These are phyloP conservation scores for Lachancea sp. DNA, from an alignment of 805 yeast species.

Conservation along the genomic window DNA sequence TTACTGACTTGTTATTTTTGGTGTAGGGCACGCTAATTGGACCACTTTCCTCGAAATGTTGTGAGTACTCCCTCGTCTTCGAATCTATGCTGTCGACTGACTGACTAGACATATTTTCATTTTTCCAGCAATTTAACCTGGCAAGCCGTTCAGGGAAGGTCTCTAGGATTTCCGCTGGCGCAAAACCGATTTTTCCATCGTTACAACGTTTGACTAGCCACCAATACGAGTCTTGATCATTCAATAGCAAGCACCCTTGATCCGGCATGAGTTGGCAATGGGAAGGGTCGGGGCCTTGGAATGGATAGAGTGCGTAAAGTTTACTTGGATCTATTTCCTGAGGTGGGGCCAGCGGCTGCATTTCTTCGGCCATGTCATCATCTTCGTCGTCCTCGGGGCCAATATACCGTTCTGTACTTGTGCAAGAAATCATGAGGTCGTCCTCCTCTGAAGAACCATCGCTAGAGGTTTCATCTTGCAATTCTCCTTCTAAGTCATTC, in stretches of 20 bases:
- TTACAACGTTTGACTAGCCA: slow-evolving; percentile 68
- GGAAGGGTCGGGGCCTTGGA: slow-evolving; percentile 87
- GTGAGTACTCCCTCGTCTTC: background rate
- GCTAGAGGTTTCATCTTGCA: background rate
- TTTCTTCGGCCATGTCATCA: slow-evolving; percentile 37
- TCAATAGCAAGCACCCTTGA: slow-evolving; percentile 73
- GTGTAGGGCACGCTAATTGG: slow-evolving; percentile 10
- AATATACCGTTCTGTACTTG: background rate
- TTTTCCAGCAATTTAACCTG: slow-evolving; percentile 83
- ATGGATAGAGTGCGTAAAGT: slow-evolving; percentile 80
- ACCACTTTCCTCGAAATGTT: background rate
- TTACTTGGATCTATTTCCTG: slow-evolving; percentile 75
- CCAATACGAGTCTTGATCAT: slow-evolving; percentile 94
- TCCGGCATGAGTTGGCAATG: slow-evolving; percentile 77
- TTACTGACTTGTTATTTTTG: slow-evolving; percentile 28
- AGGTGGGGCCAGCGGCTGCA: slow-evolving; percentile 52
- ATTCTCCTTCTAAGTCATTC: background rate
- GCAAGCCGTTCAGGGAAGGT: slow-evolving; percentile 89
- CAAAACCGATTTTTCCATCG: slow-evolving; percentile 79
- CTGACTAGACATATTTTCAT: slow-evolving; percentile 49
- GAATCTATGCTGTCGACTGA: slow-evolving; percentile 11
- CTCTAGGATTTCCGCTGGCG: slow-evolving; percentile 93
- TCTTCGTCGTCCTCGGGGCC: slow-evolving; percentile 11
- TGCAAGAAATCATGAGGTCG: slow-evolving; percentile 2
- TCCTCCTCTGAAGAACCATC: slow-evolving; percentile 1